Evolutionary conservation across 208 protist species (phyloP).

Genomic region (Phytomonas serpens): DNA sequence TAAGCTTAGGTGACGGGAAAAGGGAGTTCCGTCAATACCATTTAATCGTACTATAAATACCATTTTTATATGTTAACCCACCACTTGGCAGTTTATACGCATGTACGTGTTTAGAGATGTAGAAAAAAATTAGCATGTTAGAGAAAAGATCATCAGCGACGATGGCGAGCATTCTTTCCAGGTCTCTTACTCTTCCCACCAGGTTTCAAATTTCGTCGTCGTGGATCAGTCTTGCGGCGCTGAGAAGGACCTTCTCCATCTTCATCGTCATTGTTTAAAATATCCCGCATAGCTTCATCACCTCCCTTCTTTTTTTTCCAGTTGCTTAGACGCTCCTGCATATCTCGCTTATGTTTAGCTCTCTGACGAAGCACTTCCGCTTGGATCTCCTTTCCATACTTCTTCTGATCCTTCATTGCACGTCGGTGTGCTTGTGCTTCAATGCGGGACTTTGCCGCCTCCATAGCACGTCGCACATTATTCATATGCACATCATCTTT

Average conservation of each 20-base stretch:
- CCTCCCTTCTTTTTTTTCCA: conserved; percentile 83
- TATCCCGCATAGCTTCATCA: conserved; percentile 53
- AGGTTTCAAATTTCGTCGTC: conserved; percentile 43
- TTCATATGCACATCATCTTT: conserved; percentile 95
- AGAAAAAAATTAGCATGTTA: conserved; percentile 1
- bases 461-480: conserved; percentile 84
- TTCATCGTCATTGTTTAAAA: conserved; percentile 54
- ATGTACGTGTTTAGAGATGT: background rate
- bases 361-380: conserved; percentile 90
- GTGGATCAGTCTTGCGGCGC: conserved; percentile 12
- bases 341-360: conserved; percentile 91
- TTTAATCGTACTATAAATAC: background rate
- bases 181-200: conserved; percentile 66
- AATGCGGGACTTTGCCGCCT: conserved; percentile 71
- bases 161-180: conserved; percentile 79
- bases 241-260: conserved; percentile 5
- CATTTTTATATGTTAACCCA: conserved; percentile 1
- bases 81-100: background rate
- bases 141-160: conserved; percentile 19
- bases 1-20: background rate
- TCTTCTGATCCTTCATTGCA: conserved; percentile 92
- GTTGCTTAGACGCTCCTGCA: conserved; percentile 74
- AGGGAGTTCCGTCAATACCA: conserved; percentile 7
- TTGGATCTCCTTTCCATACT: conserved; percentile 94
- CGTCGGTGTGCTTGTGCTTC: conserved; percentile 77